Evolutionary conservation across 306 rosid genomes (phyloP).

Genomic region (Elaeagnus macrophylla): DNA sequence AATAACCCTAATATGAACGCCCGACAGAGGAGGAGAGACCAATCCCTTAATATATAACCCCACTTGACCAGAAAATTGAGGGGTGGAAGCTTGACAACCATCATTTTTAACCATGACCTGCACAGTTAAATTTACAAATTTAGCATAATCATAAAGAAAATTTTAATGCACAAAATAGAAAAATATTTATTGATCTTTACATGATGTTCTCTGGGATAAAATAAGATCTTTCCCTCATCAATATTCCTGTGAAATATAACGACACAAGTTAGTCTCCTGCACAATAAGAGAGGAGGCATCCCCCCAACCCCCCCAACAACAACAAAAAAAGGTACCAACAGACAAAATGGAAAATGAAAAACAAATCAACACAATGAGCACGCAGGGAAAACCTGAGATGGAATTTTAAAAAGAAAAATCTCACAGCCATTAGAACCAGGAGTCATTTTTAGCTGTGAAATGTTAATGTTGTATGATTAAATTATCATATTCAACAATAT

Average conservation of each 20-base stretch:
- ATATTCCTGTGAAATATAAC: slow-evolving; percentile 43
- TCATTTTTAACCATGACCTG: slow-evolving; percentile 65
- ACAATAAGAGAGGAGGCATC: slow-evolving; percentile 4
- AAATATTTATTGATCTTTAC: slow-evolving; percentile 37
- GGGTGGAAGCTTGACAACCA: slow-evolving; percentile 73
- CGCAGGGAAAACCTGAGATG: too few relatives aligned
- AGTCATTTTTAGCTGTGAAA: too few relatives aligned
- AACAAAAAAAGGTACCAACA: too few relatives aligned
- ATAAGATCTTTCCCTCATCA: slow-evolving; percentile 56
- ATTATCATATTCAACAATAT: too few relatives aligned
- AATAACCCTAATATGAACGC: slow-evolving; percentile 57
- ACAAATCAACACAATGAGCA: too few relatives aligned
- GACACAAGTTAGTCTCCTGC: slow-evolving; percentile 19
- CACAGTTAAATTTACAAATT: slow-evolving; percentile 18
- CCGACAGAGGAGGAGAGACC: slow-evolving; percentile 77
- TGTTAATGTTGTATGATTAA: too few relatives aligned
- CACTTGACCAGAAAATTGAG: slow-evolving; percentile 58
- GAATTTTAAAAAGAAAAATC: too few relatives aligned
- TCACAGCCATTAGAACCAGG: too few relatives aligned
- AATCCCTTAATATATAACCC: slow-evolving; percentile 84
- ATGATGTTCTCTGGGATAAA: slow-evolving; percentile 69
- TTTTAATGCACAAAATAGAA: slow-evolving; percentile 2
- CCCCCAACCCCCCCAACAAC: background rate
- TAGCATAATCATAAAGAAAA: slow-evolving; percentile 13
- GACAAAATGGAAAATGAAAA: too few relatives aligned